Base-by-base conservation (phyloP, 768 basidiomycete genomes). In the Termitomyces sp. region DNA sequence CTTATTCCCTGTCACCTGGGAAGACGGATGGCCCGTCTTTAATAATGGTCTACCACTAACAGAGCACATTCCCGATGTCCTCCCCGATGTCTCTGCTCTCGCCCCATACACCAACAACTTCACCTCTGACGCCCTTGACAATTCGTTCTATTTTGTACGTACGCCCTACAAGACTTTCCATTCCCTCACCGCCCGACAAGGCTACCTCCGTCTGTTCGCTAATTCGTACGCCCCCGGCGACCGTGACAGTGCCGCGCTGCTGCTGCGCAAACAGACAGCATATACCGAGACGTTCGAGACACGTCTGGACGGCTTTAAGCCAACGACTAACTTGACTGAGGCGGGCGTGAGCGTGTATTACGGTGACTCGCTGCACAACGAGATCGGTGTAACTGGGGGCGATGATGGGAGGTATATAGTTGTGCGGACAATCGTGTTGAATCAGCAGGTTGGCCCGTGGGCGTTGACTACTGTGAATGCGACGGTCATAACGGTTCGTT, bases 1-100 rank as follows among this genome's bases (percentile, higher is more conserved):
- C 64, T 60, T 75, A 26, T 76, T 75, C 55, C 74, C 75, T 1
- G 72, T 76, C 0, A 73, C 70, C 4, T 76, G 73, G 73, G 67
- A 70, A 54, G 60, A 65, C 26, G 73, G 71, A 28, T 76, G 75
- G 75, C 75, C 75, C 0, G 64, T 75, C 2, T 73, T 73, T 58
- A 76, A 76, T 56, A 45, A 54, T 36, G 72, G 69, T 0, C 49
- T 63, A 22, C 71, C 75, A 3, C 18, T 76, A 16, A 65, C 64
- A 18, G 70, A 72, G 48, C 68, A 70, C 51, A 56, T 72, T 20
- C 60, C 60, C 16, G 62, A 64, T 31, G 66, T 73, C 4, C 64
- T 74, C n/a, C n/a, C 52, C 15, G 69, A 74, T 51, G 65, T 66
- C 31, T 63, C 66, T 8, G 68, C 68, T 6, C 51, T 70, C 33